phyloP scores from a whole-genome alignment of 768 basidiomycete species.

The Amyloporia xantha region DNA sequence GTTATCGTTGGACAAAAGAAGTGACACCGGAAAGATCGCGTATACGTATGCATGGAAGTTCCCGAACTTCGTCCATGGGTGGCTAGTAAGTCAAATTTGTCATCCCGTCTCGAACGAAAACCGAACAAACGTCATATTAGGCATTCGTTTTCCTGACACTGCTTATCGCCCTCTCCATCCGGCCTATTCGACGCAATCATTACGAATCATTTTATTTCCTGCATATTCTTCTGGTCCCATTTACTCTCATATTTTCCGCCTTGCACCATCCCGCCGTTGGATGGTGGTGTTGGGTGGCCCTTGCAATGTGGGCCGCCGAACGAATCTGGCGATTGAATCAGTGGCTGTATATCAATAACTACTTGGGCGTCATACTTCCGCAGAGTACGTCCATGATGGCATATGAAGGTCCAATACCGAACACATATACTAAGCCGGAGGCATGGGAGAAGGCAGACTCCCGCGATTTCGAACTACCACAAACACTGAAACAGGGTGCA shows the following conservation, averaged over 20 bases:
- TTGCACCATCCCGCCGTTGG: conserved; percentile 62
- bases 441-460: background rate
- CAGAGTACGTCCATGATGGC: conserved; percentile 1
- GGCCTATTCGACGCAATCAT: conserved; percentile 42
- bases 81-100: conserved; percentile 35
- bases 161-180: conserved; percentile 44
- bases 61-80: conserved; percentile 56
- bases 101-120: too few species aligned
- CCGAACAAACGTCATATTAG: too few species aligned
- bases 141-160: conserved; percentile 50
- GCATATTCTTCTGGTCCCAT: conserved; percentile 57
- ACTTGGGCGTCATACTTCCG: conserved; percentile 27
- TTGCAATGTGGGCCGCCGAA: conserved; percentile 58
- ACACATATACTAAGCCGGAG: background rate
- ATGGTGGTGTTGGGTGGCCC: conserved; percentile 64
- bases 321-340: conserved; percentile 48
- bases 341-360: conserved; percentile 56
- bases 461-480: background rate
- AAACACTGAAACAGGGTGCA: background rate
- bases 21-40: conserved; percentile 34
- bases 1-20: conserved; percentile 43
- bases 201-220: conserved; percentile 63
- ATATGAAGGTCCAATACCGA: background rate
- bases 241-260: conserved; percentile 53
- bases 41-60: conserved; percentile 52